These are phyloP conservation scores for Medicago ruthenica DNA, from an alignment of 306 rosid species.

Conservation along the genomic window DNA sequence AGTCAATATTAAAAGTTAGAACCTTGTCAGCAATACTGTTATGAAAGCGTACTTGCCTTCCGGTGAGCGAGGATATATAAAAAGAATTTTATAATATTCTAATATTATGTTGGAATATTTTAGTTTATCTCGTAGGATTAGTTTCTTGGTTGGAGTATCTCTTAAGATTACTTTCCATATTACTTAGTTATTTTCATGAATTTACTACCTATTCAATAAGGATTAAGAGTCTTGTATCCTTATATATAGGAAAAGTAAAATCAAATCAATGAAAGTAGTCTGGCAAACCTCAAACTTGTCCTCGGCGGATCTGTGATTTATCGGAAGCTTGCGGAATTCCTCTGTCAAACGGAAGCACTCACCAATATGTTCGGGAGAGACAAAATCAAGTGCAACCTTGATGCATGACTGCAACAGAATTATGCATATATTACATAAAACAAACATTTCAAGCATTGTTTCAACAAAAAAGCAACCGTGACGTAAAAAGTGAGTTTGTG, in stretches of 20 bases:
- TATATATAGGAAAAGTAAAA: neutral
- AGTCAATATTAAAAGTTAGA: neutral
- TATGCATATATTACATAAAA: neutral
- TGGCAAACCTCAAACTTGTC: slow-evolving; percentile 78
- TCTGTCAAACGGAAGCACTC: slow-evolving; percentile 81
- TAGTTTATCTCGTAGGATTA: neutral
- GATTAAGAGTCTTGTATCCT: neutral
- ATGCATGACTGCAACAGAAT: slow-evolving; percentile 72
- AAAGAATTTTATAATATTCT: neutral
- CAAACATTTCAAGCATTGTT: neutral
- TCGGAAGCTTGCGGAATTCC: slow-evolving; percentile 80
- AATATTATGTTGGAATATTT: neutral
- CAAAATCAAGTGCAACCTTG: slow-evolving; percentile 86
- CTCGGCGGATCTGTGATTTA: slow-evolving; percentile 62
- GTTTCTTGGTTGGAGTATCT: neutral
- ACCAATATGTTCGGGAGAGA: slow-evolving; percentile 83
- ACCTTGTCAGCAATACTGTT: neutral
- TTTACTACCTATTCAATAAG: neutral
- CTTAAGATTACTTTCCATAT: neutral
- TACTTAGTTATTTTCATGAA: slow-evolving; percentile 5
- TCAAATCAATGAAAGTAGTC: neutral
- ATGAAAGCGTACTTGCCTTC: neutral
- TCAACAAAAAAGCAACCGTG: neutral
- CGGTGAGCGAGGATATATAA: neutral
- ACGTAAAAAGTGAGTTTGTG: neutral